A percentile compares a stretch with the other conserved stretches of the same genome.
Evolutionary conservation across 2,329 filamentous ascomycete species (phyloP).

Genomic region (Diaporthe australafricana): DNA sequence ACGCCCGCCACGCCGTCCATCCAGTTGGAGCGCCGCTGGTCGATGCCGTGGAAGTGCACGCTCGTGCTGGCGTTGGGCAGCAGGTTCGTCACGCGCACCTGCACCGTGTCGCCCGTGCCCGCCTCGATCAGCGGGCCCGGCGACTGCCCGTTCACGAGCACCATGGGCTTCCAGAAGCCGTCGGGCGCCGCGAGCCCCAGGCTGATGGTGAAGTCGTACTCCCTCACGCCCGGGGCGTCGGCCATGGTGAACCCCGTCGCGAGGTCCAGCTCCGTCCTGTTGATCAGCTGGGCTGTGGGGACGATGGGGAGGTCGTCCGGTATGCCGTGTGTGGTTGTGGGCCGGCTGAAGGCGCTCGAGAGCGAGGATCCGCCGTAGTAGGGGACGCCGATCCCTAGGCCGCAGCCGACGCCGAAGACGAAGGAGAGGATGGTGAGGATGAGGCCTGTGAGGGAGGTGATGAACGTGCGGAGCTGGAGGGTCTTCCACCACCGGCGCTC

Average conservation of each 20-base stretch:
- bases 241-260: conserved; percentile 42
- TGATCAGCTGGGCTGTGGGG: conserved; percentile 35
- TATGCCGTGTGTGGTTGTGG: conserved; percentile 41
- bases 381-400: conserved; percentile 34
- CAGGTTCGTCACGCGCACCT: conserved; percentile 54
- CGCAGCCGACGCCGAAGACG: conserved; percentile 34
- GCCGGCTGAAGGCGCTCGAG: neutral
- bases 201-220: conserved; percentile 49
- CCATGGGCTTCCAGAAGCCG: conserved; percentile 51
- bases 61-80: conserved; percentile 57
- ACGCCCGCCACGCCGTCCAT: conserved; percentile 76
- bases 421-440: conserved; percentile 31
- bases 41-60: conserved; percentile 77
- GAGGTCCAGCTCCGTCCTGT: conserved; percentile 39
- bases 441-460: conserved; percentile 29
- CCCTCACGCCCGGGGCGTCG: conserved; percentile 39
- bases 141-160: conserved; percentile 54
- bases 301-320: conserved; percentile 41
- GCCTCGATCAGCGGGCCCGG: conserved; percentile 59
- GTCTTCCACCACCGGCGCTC: neutral
- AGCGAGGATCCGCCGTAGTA: conserved; percentile 32
- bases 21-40: conserved; percentile 70
- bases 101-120: conserved; percentile 55
- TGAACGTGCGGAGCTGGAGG: conserved; percentile 14
- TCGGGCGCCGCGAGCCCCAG: conserved; percentile 48